phyloP scores from a whole-genome alignment of 2,329 filamentous ascomycete species.

The Fusarium sp. region DNA sequence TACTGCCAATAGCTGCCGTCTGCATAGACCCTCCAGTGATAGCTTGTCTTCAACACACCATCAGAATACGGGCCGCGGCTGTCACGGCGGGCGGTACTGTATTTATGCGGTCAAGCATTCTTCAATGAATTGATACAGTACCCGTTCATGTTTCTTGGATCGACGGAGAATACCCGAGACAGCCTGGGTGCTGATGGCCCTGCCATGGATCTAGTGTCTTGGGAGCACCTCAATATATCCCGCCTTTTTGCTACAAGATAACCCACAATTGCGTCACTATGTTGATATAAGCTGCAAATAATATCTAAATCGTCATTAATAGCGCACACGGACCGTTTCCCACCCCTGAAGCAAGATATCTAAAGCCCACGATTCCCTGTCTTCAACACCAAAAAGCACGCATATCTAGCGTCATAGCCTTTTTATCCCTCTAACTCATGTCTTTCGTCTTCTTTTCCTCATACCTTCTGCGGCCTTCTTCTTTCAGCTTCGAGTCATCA shows the following conservation, averaged over 20 bases:
- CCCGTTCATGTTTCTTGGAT: neutral
- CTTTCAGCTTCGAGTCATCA: conserved; percentile 53
- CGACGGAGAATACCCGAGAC: no score
- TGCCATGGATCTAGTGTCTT: no score
- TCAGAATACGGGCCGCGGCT: neutral
- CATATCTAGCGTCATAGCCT: neutral
- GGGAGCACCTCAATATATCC: neutral
- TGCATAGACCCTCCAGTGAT: neutral
- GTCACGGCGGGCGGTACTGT: neutral
- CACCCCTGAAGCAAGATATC: neutral
- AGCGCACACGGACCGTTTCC: no score
- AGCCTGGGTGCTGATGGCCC: neutral
- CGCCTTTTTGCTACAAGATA: neutral
- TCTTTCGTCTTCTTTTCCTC: conserved; percentile 21
- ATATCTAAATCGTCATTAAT: neutral
- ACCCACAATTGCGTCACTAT: neutral
- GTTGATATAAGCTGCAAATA: neutral
- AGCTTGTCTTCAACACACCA: neutral
- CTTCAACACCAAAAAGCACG: neutral
- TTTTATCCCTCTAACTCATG: neutral
- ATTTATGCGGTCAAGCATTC: no score
- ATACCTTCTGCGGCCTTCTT: conserved; percentile 46
- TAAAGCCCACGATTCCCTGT: neutral
- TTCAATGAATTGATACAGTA: neutral
- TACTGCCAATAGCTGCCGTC: no score